These are phyloP conservation scores for Suillus clintonianus DNA, from an alignment of 768 basidiomycete genomes.

Conservation along the genomic window DNA sequence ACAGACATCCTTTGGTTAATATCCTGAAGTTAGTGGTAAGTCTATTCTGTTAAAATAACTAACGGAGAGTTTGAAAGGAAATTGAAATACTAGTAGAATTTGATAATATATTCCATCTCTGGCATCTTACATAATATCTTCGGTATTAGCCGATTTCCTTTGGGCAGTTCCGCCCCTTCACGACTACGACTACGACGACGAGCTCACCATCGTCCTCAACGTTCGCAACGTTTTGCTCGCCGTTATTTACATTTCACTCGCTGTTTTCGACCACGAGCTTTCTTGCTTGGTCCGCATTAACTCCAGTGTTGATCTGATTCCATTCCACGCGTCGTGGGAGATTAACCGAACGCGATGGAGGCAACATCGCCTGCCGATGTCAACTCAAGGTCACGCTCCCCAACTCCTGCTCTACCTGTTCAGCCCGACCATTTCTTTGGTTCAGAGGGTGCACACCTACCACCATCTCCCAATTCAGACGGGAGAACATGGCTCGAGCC, in stretches of 20 bases:
- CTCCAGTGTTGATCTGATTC: neutral
- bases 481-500: constrained; percentile 72
- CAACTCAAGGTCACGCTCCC: constrained; percentile 43
- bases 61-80: neutral
- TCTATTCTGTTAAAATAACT: neutral
- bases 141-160: neutral
- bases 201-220: neutral
- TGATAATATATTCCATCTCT: neutral
- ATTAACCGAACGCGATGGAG: constrained; percentile 19
- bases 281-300: neutral
- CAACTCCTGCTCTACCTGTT: constrained; percentile 52
- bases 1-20: constrained; percentile 19
- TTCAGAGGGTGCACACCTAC: constrained; percentile 42
- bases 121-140: constrained; percentile 2
- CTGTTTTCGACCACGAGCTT: neutral
- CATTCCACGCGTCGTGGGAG: constrained; percentile 12
- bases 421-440: constrained; percentile 89
- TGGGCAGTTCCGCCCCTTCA: constrained; percentile 2
- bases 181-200: constrained; percentile 1
- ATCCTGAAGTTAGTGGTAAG: neutral
- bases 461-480: constrained; percentile 65
- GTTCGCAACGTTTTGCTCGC: neutral
- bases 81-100: neutral
- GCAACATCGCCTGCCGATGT: constrained; percentile 6
- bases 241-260: neutral